Conservation (phyloP, 805 yeast genomes). For the Monosporozyma unispora region DNA sequence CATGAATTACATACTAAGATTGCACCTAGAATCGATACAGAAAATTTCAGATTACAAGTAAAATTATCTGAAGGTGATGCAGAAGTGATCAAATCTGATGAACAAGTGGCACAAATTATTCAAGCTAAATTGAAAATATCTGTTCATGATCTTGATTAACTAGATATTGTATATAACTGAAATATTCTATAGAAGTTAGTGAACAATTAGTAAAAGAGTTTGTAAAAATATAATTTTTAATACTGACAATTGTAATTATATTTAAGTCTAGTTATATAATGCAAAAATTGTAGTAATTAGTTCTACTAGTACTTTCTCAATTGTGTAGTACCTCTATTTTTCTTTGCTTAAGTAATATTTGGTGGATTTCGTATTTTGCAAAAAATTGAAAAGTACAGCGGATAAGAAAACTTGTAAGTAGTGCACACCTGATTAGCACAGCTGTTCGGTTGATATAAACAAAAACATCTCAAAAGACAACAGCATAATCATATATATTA, state of each 20-base stretch:
- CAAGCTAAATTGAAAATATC: conserved; percentile 31
- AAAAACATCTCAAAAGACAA: neutral
- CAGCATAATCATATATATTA: neutral
- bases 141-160: conserved; percentile 28
- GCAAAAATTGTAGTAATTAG: neutral
- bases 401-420: neutral
- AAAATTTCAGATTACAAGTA: conserved; percentile 29
- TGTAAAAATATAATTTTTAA: neutral
- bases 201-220: neutral
- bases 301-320: neutral
- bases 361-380: neutral
- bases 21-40: conserved; percentile 39
- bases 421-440: neutral
- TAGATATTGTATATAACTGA: neutral
- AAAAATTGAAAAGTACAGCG: neutral
- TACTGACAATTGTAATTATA: too few relatives aligned
- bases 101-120: conserved; percentile 29
- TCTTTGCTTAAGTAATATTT: neutral
- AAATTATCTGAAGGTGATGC: conserved; percentile 28
- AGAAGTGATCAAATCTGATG: conserved; percentile 28
- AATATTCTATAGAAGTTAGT: neutral
- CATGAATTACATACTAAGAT: conserved; percentile 45
- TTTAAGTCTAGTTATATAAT: too few relatives aligned
- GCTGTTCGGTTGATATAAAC: neutral
- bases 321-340: neutral